Percentiles rank a stretch among this genome's conserved stretches.
Conservation (phyloP, 768 basidiomycete genomes). For the Xerocomus spinulosus region DNA sequence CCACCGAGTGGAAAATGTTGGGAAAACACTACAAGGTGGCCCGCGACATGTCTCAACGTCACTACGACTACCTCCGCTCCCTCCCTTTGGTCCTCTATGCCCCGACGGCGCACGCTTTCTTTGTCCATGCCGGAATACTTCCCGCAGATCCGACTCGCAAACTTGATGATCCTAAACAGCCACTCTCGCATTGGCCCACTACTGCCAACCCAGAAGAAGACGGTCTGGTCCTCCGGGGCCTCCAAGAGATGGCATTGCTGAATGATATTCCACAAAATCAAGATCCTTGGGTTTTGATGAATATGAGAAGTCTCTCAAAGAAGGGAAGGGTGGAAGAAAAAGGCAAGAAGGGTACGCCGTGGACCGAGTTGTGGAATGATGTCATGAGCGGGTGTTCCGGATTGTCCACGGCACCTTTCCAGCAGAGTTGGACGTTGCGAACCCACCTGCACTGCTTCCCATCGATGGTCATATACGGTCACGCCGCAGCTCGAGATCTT, state of each 20-base stretch:
- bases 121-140: constrained; percentile 83
- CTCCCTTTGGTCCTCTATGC: constrained; percentile 73
- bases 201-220: constrained; percentile 25
- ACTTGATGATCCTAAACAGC: constrained; percentile 53
- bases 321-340: constrained; percentile 29
- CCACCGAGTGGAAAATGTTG: constrained; percentile 69
- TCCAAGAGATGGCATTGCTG: constrained; percentile 70
- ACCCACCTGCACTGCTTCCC: constrained; percentile 58
- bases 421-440: constrained; percentile 5
- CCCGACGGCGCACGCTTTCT: constrained; percentile 67
- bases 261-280: constrained; percentile 68
- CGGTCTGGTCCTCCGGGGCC: constrained; percentile 37
- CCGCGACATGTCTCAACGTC: constrained; percentile 50
- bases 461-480: constrained; percentile 81
- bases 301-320: constrained; percentile 36
- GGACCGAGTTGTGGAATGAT: constrained; percentile 72
- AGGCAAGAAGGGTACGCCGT: constrained; percentile 52
- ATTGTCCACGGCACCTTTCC: constrained; percentile 27
- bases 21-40: constrained; percentile 78
- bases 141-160: constrained; percentile 60
- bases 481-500: constrained; percentile 73
- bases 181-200: constrained; percentile 60
- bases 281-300: constrained; percentile 66
- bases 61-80: constrained; percentile 71
- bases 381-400: constrained; percentile 59